Base-by-base conservation (phyloP, 345 rosid genomes). In the Nasturtium officinale region DNA sequence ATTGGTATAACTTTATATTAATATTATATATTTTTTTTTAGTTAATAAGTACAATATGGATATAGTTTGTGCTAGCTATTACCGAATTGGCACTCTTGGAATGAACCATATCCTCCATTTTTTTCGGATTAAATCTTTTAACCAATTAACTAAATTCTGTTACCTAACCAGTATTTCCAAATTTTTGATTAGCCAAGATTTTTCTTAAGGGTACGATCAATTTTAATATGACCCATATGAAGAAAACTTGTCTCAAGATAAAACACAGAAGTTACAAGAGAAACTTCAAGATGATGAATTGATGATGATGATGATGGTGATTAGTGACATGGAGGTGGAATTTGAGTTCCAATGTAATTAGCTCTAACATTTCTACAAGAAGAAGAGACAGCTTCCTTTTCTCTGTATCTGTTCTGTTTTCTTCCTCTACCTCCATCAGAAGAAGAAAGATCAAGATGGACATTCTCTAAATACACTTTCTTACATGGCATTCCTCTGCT, bases 341-440 rank as follows among this genome's bases (percentile, higher is more conserved):
- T 77, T 62, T 81, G 87, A 51, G 83, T 81, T 42, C 92, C 88
- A 66, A 78, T 72, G 71, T 84, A 82, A 61, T 79, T 80, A 67
- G 82, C 88, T 65, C 69, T 82, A 17, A 84, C 87, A 71, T 85
- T 79, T 71, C 77, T 69, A 68, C 89, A 85, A 20, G 87, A 78
- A 3, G 87, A 80, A 71, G 81, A 80, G 13, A 69, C 79, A 46
- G 46, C 74, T 68, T 70, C 77, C 45, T 71, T 59, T 52, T 73
- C 83, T 69, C 52, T 69, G 52, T 62, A 7, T n/a, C 59, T 55
- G 42, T 53, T 65, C 33, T 61, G 17, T 54, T 38, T 23, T 56
- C 2, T 16, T 32, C 69, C 72, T 48, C 63, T 63, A 47, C 40
- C 67, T 57, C 54, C 76, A 29, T 10, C 2, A 47, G 76, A 77